phyloP scores from a whole-genome alignment of 805 yeast species.

The Helenozyma rhizophorensis region DNA sequence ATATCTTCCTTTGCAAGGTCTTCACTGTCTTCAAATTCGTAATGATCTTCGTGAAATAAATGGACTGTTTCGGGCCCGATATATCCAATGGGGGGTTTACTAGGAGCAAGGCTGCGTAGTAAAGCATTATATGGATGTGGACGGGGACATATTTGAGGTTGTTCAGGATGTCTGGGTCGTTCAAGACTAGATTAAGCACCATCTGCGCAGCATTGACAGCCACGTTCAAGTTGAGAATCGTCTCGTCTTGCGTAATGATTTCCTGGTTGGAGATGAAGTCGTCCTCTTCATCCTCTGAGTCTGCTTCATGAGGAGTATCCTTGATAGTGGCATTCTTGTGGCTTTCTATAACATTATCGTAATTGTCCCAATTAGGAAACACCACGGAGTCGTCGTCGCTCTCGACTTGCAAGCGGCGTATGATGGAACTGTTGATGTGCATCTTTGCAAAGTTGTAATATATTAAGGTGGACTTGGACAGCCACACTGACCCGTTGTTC shows the following conservation, averaged over 20 bases:
- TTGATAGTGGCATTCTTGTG: conserved; percentile 16
- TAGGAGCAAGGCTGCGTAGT: conserved; percentile 58
- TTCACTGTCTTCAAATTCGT: conserved; percentile 40
- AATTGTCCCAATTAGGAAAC: conserved; percentile 32
- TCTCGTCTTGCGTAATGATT: conserved; percentile 29
- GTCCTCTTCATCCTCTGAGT: conserved; percentile 4
- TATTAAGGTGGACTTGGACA: conserved; percentile 62
- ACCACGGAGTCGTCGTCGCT: conserved; percentile 21
- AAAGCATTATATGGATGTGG: conserved; percentile 69
- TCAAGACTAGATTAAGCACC: conserved; percentile 53
- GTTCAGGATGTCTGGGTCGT: conserved; percentile 53
- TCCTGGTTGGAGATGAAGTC: conserved; percentile 32
- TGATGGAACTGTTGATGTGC: conserved; percentile 58
- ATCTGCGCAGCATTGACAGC: conserved; percentile 63
- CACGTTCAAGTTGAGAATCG: conserved; percentile 39
- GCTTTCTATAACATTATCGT: conserved; percentile 3
- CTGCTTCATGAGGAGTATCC: conserved; percentile 18
- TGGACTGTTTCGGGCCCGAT: conserved; percentile 10
- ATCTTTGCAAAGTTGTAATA: conserved; percentile 73
- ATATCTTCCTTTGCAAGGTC: conserved; percentile 39
- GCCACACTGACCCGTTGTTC: conserved; percentile 55
- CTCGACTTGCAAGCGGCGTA: conserved; percentile 36
- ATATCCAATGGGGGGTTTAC: conserved; percentile 42
- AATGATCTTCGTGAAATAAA: conserved; percentile 23
- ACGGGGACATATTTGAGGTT: conserved; percentile 62